A percentile compares a stretch with the other conserved stretches of the same genome.
phyloP scores from a whole-genome alignment of 116 monocot species.

The Posidonia oceanica region DNA sequence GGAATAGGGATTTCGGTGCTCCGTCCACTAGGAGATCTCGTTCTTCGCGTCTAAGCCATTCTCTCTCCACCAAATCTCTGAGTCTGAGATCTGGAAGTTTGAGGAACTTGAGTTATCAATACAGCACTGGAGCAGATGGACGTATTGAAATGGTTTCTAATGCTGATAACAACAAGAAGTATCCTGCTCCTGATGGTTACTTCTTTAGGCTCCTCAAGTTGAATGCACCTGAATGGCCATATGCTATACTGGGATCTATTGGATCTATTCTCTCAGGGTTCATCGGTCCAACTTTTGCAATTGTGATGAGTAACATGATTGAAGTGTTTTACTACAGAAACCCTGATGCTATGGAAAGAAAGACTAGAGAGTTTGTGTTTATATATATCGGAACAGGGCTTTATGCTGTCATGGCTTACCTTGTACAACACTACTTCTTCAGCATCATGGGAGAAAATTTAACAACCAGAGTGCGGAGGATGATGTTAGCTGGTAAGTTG shows the following conservation, averaged over 20 bases:
- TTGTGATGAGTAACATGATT: conserved; percentile 97
- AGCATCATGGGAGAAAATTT: conserved; percentile 99
- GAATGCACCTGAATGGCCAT: conserved; percentile 97
- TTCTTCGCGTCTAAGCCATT: conserved; percentile 83
- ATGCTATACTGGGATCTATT: conserved; percentile 71
- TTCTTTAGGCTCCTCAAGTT: conserved; percentile 85
- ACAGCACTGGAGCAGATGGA: conserved; percentile 92
- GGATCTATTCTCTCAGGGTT: conserved; percentile 92
- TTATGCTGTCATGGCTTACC: conserved; percentile 85
- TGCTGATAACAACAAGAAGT: conserved; percentile 81
- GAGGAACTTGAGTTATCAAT: conserved; percentile 90
- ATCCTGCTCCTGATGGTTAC: conserved; percentile 83
- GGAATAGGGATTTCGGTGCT: conserved; percentile 13
- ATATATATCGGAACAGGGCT: conserved; percentile 90
- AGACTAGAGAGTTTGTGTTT: conserved; percentile 90
- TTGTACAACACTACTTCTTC: conserved; percentile 97
- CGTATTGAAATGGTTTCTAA: conserved; percentile 94
- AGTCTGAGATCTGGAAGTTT: conserved; percentile 83
- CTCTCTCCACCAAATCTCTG: conserved; percentile 83
- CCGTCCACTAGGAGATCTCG: conserved; percentile 24
- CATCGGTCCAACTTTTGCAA: conserved; percentile 87
- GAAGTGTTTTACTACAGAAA: conserved; percentile 91
- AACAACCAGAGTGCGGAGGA: conserved; percentile 84
- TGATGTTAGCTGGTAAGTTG: conserved; percentile 84
- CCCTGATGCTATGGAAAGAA: conserved; percentile 77